Evolutionary conservation across 2,329 filamentous ascomycete species (phyloP).

Genomic region (Verruconis gallopava): DNA sequence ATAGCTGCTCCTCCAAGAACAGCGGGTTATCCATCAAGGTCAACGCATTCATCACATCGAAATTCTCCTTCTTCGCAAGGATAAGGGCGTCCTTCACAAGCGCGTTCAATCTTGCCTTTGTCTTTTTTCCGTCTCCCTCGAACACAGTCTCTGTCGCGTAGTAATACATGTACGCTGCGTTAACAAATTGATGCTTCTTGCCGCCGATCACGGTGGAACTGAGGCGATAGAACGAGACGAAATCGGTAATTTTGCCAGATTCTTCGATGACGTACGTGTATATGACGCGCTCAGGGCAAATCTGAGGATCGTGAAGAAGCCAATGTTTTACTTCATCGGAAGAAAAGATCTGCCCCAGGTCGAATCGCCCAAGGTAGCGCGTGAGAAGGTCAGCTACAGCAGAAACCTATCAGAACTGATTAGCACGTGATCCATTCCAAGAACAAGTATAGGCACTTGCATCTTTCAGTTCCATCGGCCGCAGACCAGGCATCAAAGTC

Average conservation of each 20-base stretch:
- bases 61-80: slow-evolving; percentile 69
- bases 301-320: slow-evolving; percentile 58
- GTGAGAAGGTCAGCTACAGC: slow-evolving; percentile 61
- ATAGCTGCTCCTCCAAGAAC: slow-evolving; percentile 89
- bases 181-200: slow-evolving; percentile 61
- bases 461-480: slow-evolving; percentile 69
- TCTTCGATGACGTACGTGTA: slow-evolving; percentile 86
- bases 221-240: slow-evolving; percentile 92
- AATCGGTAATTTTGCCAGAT: slow-evolving; percentile 79
- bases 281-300: slow-evolving; percentile 61
- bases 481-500: slow-evolving; percentile 61
- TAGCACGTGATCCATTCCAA: too few species aligned
- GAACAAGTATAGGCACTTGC: too few species aligned
- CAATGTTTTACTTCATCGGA: slow-evolving; percentile 78
- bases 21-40: slow-evolving; percentile 88
- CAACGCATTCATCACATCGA: slow-evolving; percentile 94
- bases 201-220: slow-evolving; percentile 82
- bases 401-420: too few species aligned
- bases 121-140: slow-evolving; percentile 38
- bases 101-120: slow-evolving; percentile 68
- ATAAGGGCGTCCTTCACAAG: slow-evolving; percentile 79
- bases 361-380: slow-evolving; percentile 66
- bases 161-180: slow-evolving; percentile 93
- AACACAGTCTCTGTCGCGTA: slow-evolving; percentile 80
- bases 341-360: slow-evolving; percentile 71